Percentiles rank a stretch among this genome's conserved stretches.
Conservation (phyloP, 2,329 filamentous ascomycete species). For the Penicillium concentricum region DNA sequence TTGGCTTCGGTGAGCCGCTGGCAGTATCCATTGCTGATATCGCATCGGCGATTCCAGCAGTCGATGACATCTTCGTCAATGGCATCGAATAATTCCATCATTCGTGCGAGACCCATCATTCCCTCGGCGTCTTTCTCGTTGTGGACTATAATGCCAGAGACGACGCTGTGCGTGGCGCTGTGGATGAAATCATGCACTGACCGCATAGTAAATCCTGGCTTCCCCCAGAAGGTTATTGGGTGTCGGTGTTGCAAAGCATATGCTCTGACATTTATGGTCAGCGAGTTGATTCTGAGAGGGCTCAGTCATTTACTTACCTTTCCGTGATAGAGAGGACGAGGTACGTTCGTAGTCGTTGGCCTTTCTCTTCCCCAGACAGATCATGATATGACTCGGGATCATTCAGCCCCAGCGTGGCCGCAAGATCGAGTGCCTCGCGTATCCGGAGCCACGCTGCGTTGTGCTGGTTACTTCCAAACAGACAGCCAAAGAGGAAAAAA, state of each 20-base stretch:
- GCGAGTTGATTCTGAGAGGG: neutral
- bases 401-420: slow-evolving; percentile 42
- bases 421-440: slow-evolving; percentile 61
- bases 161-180: slow-evolving; percentile 34
- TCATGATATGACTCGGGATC: slow-evolving; percentile 40
- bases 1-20: slow-evolving; percentile 67
- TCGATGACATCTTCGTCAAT: slow-evolving; percentile 46
- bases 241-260: slow-evolving; percentile 46
- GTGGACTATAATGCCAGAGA: slow-evolving; percentile 44
- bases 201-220: slow-evolving; percentile 40
- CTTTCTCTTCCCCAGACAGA: slow-evolving; percentile 38
- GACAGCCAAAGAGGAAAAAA: slow-evolving; percentile 73
- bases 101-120: slow-evolving; percentile 44
- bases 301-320: slow-evolving; percentile 21
- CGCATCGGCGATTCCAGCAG: slow-evolving; percentile 50
- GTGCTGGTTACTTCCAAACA: slow-evolving; percentile 70
- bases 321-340: slow-evolving; percentile 39
- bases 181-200: slow-evolving; percentile 44
- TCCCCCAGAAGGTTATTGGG: slow-evolving; percentile 44
- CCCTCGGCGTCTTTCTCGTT: slow-evolving; percentile 45
- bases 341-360: slow-evolving; percentile 40
- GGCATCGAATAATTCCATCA: slow-evolving; percentile 47
- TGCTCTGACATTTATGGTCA: slow-evolving; percentile 29
- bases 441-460: slow-evolving; percentile 77
- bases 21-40: slow-evolving; percentile 64